phyloP scores from a whole-genome alignment of 2,329 filamentous ascomycete genomes.

The Raffaelea ambrosiae region DNA sequence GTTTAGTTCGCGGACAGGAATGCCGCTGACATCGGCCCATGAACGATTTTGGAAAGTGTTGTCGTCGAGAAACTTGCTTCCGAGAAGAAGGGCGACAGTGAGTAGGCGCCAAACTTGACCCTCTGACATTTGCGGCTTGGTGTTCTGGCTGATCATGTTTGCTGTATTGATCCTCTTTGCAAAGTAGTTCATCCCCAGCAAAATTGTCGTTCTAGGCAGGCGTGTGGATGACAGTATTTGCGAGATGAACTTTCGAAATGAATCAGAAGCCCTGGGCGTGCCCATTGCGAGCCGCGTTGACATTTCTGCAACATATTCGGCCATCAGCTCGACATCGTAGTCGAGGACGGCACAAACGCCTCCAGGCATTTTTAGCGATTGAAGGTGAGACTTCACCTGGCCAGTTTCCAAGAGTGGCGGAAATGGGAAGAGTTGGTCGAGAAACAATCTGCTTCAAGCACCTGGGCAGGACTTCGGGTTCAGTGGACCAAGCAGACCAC shows the following conservation, averaged over 20 bases:
- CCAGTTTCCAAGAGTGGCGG: conserved; percentile 12
- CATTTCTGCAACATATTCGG: conserved; percentile 90
- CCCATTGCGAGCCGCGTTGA: conserved; percentile 54
- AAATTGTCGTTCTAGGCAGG: conserved; percentile 82
- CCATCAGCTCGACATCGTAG: conserved; percentile 95
- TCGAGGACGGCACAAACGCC: conserved; percentile 91
- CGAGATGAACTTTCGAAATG: conserved; percentile 86
- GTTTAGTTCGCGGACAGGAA: conserved; percentile 77
- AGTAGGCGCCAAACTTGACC: conserved; percentile 81
- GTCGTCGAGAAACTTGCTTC: conserved; percentile 93
- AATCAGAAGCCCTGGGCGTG: conserved; percentile 37
- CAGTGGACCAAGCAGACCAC: not conserved
- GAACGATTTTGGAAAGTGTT: conserved; percentile 97
- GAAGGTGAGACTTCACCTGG: conserved; percentile 6
- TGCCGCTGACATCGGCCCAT: conserved; percentile 92
- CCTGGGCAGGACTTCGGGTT: conserved; percentile 20
- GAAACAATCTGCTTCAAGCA: conserved; percentile 30
- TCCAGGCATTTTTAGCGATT: conserved; percentile 52
- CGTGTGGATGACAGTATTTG: conserved; percentile 86
- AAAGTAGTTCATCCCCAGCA: conserved; percentile 84
- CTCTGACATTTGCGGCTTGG: conserved; percentile 46
- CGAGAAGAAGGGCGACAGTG: conserved; percentile 74
- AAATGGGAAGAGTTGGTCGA: conserved; percentile 12
- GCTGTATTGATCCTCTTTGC: conserved; percentile 74
- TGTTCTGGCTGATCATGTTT: conserved; percentile 35